These are phyloP conservation scores for Phytophthora constricta DNA, from an alignment of 352 stramenopile genomes.

Conservation along the genomic window DNA sequence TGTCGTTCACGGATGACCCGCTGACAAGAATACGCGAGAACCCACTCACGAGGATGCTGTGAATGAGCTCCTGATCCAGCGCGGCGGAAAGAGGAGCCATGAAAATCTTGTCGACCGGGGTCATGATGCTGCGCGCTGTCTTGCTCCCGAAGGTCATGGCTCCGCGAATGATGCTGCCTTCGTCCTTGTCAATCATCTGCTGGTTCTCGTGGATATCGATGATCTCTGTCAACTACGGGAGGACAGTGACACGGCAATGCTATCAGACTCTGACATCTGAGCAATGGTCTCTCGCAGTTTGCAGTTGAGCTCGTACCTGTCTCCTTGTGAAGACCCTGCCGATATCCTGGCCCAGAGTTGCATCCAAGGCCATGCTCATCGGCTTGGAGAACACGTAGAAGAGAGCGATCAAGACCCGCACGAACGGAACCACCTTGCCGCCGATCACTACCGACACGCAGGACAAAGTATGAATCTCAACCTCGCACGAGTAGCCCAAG, in stretches of 20 bases:
- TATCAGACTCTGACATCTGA: background rate
- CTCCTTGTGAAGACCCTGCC: constrained; percentile 95
- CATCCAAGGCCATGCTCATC: constrained; percentile 93
- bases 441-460: constrained; percentile 53
- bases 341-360: constrained; percentile 93
- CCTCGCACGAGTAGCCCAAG: constrained; percentile 13
- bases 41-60: constrained; percentile 95
- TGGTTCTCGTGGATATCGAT: constrained; percentile 97
- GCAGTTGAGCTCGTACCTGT: constrained; percentile 39
- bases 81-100: constrained; percentile 91
- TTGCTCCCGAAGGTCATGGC: constrained; percentile 95
- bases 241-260: background rate
- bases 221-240: constrained; percentile 93
- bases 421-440: constrained; percentile 86
- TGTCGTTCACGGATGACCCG: constrained; percentile 83
- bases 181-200: constrained; percentile 94
- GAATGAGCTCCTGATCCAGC: constrained; percentile 86
- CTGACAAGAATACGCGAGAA: constrained; percentile 96
- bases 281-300: background rate
- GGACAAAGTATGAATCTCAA: background rate
- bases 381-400: constrained; percentile 96
- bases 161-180: constrained; percentile 94
- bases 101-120: constrained; percentile 93
- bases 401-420: constrained; percentile 93
- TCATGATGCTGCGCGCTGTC: constrained; percentile 94